Evolutionary conservation across 192 early-diverging fungal genomes (phyloP), one percentile per base, ranked within the genome.

Genomic region (Coemansia sp.): DNA sequence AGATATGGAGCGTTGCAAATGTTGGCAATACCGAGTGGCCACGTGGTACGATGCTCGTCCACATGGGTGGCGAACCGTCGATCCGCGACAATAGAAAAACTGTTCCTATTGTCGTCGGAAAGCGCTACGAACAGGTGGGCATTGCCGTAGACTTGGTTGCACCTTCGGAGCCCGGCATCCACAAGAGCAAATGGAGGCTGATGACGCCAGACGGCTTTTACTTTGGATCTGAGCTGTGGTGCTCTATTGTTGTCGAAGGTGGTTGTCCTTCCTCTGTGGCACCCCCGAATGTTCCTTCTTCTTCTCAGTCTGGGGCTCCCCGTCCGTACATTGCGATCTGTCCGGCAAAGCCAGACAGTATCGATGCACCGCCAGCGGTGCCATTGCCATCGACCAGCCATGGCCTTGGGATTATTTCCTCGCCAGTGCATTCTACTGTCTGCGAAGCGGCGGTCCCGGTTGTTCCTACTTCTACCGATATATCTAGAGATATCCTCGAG

Each of bases 1-100:
- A 92, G 84, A 90, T 89, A 24, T 92, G 90, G 90, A 88, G 86
- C 51, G 79, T 90, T 61, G 76, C 68, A 35, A 92, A 92, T 69
- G 68, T 84, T 66, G 89, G 90, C 43, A 57, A 68, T 36, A 49
- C 23, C 43, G 83, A 84, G 64, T 92, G 90, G 90, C 89, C 89
- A 6, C 63, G 75, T 71, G 82, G 85, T 21, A 86, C 85, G 9
- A 72, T 79, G 53, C 68, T 92, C 8, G 79, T 83, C 6, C 86
- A 79, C 66, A 73, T 83, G 55, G 84, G 84, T 48, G 90, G 89
- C 36, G 76, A 87, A 45, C 75, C 81, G 8, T 74, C 81, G 39
- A 76, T 83, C 26, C 72, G 77, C n/a, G 84, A 83, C 20, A 81
- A 74, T 36, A 58, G 62, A 20, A 69, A 86, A 59, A 48, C 65